Evolutionary conservation across 164 flowering plant species (phyloP).

Genomic region (Dillenia suffruticosa): DNA sequence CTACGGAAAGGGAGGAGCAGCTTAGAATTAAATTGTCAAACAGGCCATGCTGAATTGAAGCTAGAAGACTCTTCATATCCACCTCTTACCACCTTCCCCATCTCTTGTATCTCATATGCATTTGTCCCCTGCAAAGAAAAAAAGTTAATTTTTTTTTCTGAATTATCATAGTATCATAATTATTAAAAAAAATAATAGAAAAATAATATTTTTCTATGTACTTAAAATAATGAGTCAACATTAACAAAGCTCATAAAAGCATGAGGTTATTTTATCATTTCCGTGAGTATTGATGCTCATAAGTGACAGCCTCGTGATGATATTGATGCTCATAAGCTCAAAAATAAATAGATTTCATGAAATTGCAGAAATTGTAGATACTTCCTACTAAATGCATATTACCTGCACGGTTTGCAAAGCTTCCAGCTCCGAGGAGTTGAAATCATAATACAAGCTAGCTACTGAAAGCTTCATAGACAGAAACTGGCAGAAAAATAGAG

Average conservation of each 20-base stretch:
- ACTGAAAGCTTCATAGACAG: slow-evolving; percentile 69
- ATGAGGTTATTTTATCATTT: too few species aligned
- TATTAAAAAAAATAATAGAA: too few species aligned
- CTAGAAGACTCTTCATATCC: slow-evolving; percentile 42
- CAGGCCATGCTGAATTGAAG: slow-evolving; percentile 30
- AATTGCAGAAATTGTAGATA: background rate
- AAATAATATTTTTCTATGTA: too few species aligned
- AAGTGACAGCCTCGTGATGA: too few species aligned
- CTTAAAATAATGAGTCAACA: too few species aligned
- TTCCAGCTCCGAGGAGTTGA: slow-evolving; percentile 41
- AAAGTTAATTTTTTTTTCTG: slow-evolving; percentile 1
- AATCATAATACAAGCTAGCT: slow-evolving; percentile 52
- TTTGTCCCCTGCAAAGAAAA: slow-evolving; percentile 39
- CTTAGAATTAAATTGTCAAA: slow-evolving; percentile 15
- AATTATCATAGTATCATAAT: background rate
- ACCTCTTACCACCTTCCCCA: slow-evolving; percentile 41
- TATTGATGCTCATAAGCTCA: too few species aligned
- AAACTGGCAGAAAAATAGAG: slow-evolving; percentile 32
- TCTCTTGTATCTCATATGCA: slow-evolving; percentile 34
- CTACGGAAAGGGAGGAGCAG: slow-evolving; percentile 13
- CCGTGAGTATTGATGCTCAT: too few species aligned
- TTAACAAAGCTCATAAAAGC: too few species aligned
- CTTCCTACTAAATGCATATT: slow-evolving; percentile 2
- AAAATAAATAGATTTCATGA: too few species aligned
- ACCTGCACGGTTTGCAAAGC: slow-evolving; percentile 36